Evolutionary conservation across 495 filamentous ascomycete species (phyloP).

Genomic region (Cercophora newfieldiana): DNA sequence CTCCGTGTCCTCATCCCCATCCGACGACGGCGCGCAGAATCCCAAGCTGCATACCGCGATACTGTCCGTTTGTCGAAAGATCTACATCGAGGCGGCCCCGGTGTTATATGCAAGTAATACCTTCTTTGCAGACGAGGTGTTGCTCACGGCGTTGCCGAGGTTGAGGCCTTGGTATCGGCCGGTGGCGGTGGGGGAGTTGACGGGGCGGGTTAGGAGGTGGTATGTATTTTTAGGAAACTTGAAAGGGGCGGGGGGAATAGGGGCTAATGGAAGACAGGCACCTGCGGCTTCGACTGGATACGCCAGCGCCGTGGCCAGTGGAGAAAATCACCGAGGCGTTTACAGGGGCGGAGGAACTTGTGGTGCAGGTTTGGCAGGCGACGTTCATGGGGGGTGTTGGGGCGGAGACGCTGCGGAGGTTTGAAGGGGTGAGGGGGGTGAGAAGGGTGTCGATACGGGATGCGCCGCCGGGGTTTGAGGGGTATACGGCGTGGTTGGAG

Average conservation of each 20-base stretch:
- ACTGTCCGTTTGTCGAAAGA: slow-evolving; percentile 40
- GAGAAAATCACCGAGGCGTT: neutral
- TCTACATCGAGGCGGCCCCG: slow-evolving; percentile 43
- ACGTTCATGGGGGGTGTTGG: slow-evolving; percentile 43
- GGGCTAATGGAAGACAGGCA: neutral
- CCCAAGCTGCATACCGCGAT: slow-evolving; percentile 36
- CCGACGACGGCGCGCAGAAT: slow-evolving; percentile 13
- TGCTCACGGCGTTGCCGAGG: neutral
- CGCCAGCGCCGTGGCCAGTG: neutral
- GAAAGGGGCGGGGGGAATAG: neutral
- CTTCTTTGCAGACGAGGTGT: slow-evolving; percentile 49
- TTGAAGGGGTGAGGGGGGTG: slow-evolving; percentile 54
- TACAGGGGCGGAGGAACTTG: slow-evolving; percentile 32
- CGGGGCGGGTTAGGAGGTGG: neutral
- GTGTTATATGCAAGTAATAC: slow-evolving; percentile 52
- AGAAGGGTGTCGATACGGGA: slow-evolving; percentile 42
- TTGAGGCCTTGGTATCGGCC: neutral
- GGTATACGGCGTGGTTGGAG: slow-evolving; percentile 49
- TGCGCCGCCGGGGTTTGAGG: slow-evolving; percentile 40
- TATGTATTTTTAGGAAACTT: neutral
- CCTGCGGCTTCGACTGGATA: neutral
- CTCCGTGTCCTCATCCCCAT: slow-evolving; percentile 13
- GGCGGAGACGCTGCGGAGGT: slow-evolving; percentile 41
- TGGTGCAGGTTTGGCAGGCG: slow-evolving; percentile 48
- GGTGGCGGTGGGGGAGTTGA: neutral